Conservation (phyloP, 192 early-diverging fungal species). For the Bifiguratus adelaidae region DNA sequence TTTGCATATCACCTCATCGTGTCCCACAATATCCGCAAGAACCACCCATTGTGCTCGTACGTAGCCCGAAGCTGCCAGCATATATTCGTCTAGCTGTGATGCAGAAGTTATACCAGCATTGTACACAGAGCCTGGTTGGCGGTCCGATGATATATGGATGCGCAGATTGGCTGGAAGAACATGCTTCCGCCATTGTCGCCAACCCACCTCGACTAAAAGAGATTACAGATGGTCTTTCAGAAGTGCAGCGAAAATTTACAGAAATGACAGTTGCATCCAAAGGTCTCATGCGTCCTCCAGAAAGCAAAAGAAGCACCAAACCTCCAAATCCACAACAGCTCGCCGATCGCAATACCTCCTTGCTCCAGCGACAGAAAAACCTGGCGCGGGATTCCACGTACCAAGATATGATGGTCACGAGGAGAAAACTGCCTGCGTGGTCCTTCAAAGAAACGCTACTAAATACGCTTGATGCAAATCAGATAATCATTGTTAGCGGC, state of each 20-base stretch:
- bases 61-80: slow-evolving; percentile 51
- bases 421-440: slow-evolving; percentile 55
- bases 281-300: not conserved
- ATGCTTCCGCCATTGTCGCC: slow-evolving; percentile 28
- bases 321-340: too few relatives aligned
- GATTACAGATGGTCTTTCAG: slow-evolving; percentile 20
- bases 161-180: slow-evolving; percentile 41
- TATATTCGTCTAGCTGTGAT: slow-evolving; percentile 56
- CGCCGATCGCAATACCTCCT: too few relatives aligned
- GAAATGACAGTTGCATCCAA: not conserved
- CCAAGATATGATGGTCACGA: slow-evolving; percentile 18
- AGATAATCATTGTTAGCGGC: slow-evolving; percentile 64
- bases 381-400: too few relatives aligned
- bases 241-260: not conserved
- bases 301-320: slow-evolving; percentile 1
- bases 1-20: slow-evolving; percentile 45
- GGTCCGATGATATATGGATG: slow-evolving; percentile 46
- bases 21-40: slow-evolving; percentile 59
- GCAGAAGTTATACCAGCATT: slow-evolving; percentile 32
- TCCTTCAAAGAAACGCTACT: slow-evolving; percentile 42
- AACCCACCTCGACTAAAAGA: slow-evolving; percentile 34
- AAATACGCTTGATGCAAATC: slow-evolving; percentile 28
- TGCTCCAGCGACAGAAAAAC: too few relatives aligned
- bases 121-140: slow-evolving; percentile 23
- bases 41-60: slow-evolving; percentile 51